Evolutionary conservation across 805 yeast genomes (phyloP).

Genomic region (Priceomyces medius): DNA sequence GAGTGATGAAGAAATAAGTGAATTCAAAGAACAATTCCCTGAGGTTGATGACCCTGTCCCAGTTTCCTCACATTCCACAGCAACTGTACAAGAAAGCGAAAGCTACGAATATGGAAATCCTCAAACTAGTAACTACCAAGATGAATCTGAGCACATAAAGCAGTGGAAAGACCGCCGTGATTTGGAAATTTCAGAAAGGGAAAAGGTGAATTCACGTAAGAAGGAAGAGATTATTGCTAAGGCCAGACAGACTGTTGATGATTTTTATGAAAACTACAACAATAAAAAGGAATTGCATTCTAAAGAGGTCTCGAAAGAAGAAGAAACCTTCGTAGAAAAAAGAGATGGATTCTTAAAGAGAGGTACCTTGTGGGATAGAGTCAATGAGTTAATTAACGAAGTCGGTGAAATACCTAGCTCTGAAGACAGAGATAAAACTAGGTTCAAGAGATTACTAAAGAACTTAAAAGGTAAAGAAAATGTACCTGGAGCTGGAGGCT

Average conservation of each 20-base stretch:
- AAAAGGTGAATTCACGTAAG: constrained; percentile 63
- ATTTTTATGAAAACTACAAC: constrained; percentile 88
- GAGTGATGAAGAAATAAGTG: constrained; percentile 48
- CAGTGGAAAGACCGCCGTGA: constrained; percentile 85
- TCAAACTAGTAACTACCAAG: constrained; percentile 21
- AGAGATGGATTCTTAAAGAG: constrained; percentile 62
- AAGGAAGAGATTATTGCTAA: constrained; percentile 65
- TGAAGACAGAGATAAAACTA: constrained; percentile 61
- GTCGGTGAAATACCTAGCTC: constrained; percentile 42
- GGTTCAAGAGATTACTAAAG: constrained; percentile 63
- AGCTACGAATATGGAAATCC: constrained; percentile 37
- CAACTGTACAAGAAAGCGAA: constrained; percentile 14
- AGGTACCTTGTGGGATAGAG: constrained; percentile 61
- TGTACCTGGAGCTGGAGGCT: constrained; percentile 78
- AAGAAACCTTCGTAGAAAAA: constrained; percentile 65
- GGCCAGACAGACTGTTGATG: constrained; percentile 84
- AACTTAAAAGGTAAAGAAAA: constrained; percentile 66
- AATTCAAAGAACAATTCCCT: constrained; percentile 65
- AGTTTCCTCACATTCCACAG: constrained; percentile 5
- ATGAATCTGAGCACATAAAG: constrained; percentile 50
- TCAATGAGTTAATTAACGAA: constrained; percentile 48
- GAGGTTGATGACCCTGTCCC: constrained; percentile 44
- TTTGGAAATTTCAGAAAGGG: constrained; percentile 77
- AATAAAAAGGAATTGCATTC: constrained; percentile 71
- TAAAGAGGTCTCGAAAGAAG: constrained; percentile 63